phyloP scores from a whole-genome alignment of 2,329 filamentous ascomycete species.

The Dactylellina sp. region DNA sequence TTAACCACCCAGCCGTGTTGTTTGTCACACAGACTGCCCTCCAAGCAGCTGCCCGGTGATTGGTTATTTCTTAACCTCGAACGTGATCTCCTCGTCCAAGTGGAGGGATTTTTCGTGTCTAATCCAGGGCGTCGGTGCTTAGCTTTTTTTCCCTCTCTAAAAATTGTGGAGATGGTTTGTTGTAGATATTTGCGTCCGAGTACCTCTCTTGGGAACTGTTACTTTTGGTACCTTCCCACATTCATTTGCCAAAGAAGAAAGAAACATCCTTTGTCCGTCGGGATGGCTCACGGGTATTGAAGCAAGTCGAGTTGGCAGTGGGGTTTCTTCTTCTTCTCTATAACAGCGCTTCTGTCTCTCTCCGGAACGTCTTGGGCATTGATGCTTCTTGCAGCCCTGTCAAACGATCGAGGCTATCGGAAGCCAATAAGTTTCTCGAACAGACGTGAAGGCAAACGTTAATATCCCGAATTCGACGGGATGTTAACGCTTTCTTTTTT shows the following conservation, averaged over 20 bases:
- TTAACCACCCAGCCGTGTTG: slow-evolving; percentile 32
- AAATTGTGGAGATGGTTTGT: slow-evolving; percentile 52
- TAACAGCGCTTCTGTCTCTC: slow-evolving; percentile 25
- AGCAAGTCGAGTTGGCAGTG: slow-evolving; percentile 14
- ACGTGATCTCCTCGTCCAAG: slow-evolving; percentile 53
- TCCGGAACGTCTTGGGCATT: slow-evolving; percentile 33
- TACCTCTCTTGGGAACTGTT: slow-evolving; percentile 48
- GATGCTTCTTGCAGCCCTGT: slow-evolving; percentile 10
- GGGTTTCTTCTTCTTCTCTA: slow-evolving; percentile 16
- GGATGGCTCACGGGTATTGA: slow-evolving; percentile 35
- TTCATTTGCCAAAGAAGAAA: slow-evolving; percentile 37
- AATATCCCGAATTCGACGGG: slow-evolving; percentile 27
- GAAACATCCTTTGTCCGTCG: slow-evolving; percentile 55
- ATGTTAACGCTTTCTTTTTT: slow-evolving; percentile 3
- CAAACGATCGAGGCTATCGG: slow-evolving; percentile 21
- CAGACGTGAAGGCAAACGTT: slow-evolving; percentile 42
- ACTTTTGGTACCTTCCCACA: slow-evolving; percentile 48
- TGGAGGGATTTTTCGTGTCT: slow-evolving; percentile 52
- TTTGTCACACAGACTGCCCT: slow-evolving; percentile 57
- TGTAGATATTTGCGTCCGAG: slow-evolving; percentile 47
- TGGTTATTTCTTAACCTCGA: slow-evolving; percentile 39
- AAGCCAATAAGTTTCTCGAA: slow-evolving; percentile 46
- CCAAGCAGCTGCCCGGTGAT: slow-evolving; percentile 44
- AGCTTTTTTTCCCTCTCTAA: slow-evolving; percentile 20
- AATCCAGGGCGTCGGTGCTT: slow-evolving; percentile 36